A percentile compares a stretch with the other conserved stretches of the same genome.
Evolutionary conservation across 805 yeast species (phyloP).

Genomic region (Lipomyces anomalus): DNA sequence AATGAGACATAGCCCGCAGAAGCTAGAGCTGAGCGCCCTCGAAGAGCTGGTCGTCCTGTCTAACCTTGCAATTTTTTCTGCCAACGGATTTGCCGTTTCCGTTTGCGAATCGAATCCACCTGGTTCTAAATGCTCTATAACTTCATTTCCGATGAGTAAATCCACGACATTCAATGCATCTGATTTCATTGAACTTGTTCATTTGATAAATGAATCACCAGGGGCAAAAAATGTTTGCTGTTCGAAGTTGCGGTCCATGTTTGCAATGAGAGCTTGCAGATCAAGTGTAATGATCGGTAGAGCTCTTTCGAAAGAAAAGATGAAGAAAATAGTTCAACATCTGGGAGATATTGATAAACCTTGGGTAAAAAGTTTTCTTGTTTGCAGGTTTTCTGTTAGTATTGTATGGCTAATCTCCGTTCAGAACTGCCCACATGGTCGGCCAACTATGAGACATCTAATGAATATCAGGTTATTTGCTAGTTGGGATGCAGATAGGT

Average conservation of each 20-base stretch:
- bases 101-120: slow-evolving; percentile 48
- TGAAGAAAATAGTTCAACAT: slow-evolving; percentile 64
- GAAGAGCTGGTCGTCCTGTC: slow-evolving; percentile 73
- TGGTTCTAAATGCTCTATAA: slow-evolving; percentile 51
- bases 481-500: slow-evolving; percentile 15
- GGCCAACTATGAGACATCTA: slow-evolving; percentile 93
- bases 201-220: slow-evolving; percentile 54
- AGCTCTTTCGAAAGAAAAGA: slow-evolving; percentile 50
- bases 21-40: slow-evolving; percentile 60
- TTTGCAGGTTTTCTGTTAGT: background rate
- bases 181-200: slow-evolving; percentile 74
- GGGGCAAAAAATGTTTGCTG: slow-evolving; percentile 48
- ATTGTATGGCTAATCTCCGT: background rate
- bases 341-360: slow-evolving; percentile 77
- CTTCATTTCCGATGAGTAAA: slow-evolving; percentile 69
- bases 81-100: slow-evolving; percentile 69
- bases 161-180: slow-evolving; percentile 53
- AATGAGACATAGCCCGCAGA: slow-evolving; percentile 35
- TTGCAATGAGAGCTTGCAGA: slow-evolving; percentile 94
- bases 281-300: slow-evolving; percentile 91
- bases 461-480: slow-evolving; percentile 41
- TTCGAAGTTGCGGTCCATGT: slow-evolving; percentile 72
- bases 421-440: slow-evolving; percentile 76
- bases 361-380: slow-evolving; percentile 59
- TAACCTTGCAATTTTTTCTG: slow-evolving; percentile 49